Base-by-base conservation (phyloP, 2,329 filamentous ascomycete species). In the Zymoseptoria crescenta region DNA sequence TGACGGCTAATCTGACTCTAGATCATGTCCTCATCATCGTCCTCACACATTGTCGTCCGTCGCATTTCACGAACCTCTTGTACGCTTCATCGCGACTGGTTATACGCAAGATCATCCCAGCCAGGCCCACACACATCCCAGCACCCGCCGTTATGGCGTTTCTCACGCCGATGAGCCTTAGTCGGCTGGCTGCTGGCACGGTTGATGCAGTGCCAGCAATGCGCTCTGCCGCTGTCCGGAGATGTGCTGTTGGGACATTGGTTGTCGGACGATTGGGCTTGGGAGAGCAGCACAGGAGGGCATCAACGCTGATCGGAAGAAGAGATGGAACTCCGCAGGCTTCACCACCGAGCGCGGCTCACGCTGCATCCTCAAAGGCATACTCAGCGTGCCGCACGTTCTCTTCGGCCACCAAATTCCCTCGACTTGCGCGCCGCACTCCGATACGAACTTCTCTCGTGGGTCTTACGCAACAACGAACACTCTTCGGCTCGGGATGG, bases 381-480 rank as follows among this genome's bases (percentile, higher is more conserved):
- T 45, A 16, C 35, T 45, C 35, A n/a, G 13, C 35, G 13, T 5
- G 35, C 35, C 35, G 35, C 16, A 13, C 13, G n/a, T 45, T 45
- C 35, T 45, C 13, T 4, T 45, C 35, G 13, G 35, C 35, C 5
- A 45, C 35, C 13, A 7, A 1, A 16, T 16, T 13, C 35, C n/a
- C 35, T 45, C 35, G 5, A 16, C 35, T 45, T n/a, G 35, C 35
- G 35, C 5, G 7, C 35, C 61, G 55, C 45, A 54, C 64, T 49
- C 56, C 58, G 35, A 21, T 54, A 8, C 60, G 52, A 21, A 66
- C 64, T 8, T 62, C 54, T 41, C 57, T 66, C 29, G 56, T 75
- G 49, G 74, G 74, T 28, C 67, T 78, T 58, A 64, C 66, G 27
- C 77, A 80, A 67, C 74, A 74, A 60, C 73, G 79, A 60, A 73